These are phyloP conservation scores for Penicillium sp. DNA, from an alignment of 2,329 filamentous ascomycete species.

Conservation along the genomic window DNA sequence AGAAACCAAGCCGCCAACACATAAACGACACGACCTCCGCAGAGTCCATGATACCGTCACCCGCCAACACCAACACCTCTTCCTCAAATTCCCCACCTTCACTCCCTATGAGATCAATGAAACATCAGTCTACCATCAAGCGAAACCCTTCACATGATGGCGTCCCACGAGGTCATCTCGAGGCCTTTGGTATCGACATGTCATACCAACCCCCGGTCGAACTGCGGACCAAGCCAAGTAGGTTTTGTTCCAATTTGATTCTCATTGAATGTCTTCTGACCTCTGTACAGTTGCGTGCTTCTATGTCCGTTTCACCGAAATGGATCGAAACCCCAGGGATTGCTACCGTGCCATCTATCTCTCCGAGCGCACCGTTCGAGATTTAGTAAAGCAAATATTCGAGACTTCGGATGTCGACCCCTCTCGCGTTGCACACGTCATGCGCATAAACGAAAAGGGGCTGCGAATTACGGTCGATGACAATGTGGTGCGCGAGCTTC, in stretches of 20 bases:
- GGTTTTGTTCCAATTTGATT: constrained; percentile 27
- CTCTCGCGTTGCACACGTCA: constrained; percentile 67
- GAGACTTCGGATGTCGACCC: constrained; percentile 80
- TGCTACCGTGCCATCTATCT: constrained; percentile 87
- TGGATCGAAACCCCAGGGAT: constrained; percentile 55
- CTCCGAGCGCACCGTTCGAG: constrained; percentile 70
- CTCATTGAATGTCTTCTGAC: constrained; percentile 32
- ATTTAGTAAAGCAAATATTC: constrained; percentile 72
- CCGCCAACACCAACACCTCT: constrained; percentile 44
- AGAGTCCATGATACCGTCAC: constrained; percentile 40
- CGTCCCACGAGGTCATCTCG: constrained; percentile 77
- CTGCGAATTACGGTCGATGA: constrained; percentile 87
- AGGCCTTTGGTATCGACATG: constrained; percentile 86
- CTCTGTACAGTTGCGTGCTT: constrained; percentile 73
- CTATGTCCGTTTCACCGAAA: constrained; percentile 67
- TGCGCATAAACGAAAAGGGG: constrained; percentile 73
- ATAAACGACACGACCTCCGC: constrained; percentile 34
- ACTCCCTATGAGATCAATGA: constrained; percentile 20
- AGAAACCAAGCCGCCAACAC: constrained; percentile 29
- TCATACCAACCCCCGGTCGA: constrained; percentile 79
- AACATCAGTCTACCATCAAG: constrained; percentile 35
- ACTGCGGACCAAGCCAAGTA: constrained; percentile 66
- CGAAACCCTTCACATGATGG: constrained; percentile 24
- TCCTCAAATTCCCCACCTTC: constrained; percentile 38
- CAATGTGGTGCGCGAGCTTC: constrained; percentile 78